Conservation (phyloP, 805 yeast species). For the Zygotorulaspora florentina region DNA sequence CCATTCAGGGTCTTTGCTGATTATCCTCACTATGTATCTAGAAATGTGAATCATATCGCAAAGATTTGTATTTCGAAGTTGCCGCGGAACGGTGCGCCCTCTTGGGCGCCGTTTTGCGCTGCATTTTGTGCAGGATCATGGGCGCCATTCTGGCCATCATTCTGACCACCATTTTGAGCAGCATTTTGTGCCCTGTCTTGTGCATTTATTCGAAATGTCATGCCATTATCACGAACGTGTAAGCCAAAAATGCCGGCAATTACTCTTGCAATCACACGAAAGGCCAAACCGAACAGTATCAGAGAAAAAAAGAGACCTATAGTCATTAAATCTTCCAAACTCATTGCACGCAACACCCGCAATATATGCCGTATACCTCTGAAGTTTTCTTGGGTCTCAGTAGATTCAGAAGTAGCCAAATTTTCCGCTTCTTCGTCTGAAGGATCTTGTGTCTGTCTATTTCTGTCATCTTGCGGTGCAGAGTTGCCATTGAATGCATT, state of each 20-base stretch:
- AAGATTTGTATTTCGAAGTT: slow-evolving; percentile 28
- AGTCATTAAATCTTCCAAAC: slow-evolving; percentile 21
- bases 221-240: slow-evolving; percentile 24
- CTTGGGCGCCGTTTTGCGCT: background rate
- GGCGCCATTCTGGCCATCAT: background rate
- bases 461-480: slow-evolving; percentile 5
- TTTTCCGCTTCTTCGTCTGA: background rate
- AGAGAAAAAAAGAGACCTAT: slow-evolving; percentile 19
- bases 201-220: slow-evolving; percentile 13
- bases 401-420: too few relatives aligned
- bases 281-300: slow-evolving; percentile 16
- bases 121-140: background rate
- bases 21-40: too few relatives aligned
- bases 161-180: background rate
- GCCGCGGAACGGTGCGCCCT: slow-evolving; percentile 7
- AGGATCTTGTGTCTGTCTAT: background rate
- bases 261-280: slow-evolving; percentile 13
- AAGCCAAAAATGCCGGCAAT: slow-evolving; percentile 25
- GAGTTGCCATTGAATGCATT: slow-evolving; percentile 15
- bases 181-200: background rate
- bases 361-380: slow-evolving; percentile 9
- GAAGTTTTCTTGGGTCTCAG: background rate
- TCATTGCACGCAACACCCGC: background rate
- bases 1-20: too few relatives aligned
- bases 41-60: slow-evolving; percentile 19